phyloP scores from a whole-genome alignment of 2,329 filamentous ascomycete genomes.

The Pseudogymnoascus sp. region DNA sequence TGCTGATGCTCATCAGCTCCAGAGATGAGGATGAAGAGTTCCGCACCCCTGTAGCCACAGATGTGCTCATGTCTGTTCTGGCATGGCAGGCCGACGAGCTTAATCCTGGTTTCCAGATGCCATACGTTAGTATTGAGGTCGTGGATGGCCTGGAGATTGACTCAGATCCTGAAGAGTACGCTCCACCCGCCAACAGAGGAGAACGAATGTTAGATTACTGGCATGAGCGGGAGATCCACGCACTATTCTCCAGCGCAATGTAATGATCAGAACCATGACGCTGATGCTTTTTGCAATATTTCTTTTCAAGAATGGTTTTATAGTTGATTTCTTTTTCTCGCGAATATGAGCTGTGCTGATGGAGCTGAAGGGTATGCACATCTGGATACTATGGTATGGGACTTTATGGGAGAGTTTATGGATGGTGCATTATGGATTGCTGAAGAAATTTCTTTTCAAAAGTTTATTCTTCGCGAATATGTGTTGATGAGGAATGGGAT shows the following conservation, averaged over 20 bases:
- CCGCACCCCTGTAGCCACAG: neutral
- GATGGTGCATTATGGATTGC: neutral
- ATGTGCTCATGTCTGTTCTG: neutral
- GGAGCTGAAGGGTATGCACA: neutral
- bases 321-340: neutral
- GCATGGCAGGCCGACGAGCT: neutral
- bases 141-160: neutral
- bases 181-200: neutral
- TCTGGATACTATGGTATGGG: neutral
- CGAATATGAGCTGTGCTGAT: neutral
- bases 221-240: neutral
- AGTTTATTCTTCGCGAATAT: neutral
- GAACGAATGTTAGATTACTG: neutral
- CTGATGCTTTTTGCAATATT: neutral
- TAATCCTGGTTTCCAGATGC: neutral
- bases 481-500: neutral
- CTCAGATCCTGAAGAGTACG: constrained; percentile 2
- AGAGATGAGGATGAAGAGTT: neutral
- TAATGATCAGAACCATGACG: neutral
- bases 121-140: neutral
- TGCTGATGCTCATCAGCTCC: neutral
- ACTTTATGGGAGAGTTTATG: neutral
- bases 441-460: neutral
- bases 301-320: neutral
- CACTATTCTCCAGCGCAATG: neutral